Percentiles rank a stretch among this genome's conserved stretches.
These are phyloP conservation scores for Cordyceps pruinosa DNA, from an alignment of 2,329 filamentous ascomycete genomes.

Conservation along the genomic window DNA sequence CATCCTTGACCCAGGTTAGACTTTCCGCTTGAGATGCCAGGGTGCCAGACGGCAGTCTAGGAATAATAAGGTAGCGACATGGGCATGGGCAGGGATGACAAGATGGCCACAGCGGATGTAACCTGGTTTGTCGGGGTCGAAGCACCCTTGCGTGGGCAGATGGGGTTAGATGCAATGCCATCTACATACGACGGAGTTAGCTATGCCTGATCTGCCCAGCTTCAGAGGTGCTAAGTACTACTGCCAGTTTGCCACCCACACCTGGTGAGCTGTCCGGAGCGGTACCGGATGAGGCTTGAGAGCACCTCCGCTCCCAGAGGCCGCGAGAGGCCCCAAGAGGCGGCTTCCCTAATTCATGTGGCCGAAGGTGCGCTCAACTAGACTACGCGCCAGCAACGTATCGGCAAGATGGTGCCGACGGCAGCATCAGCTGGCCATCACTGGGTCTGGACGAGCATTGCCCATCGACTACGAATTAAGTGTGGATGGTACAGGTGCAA, in stretches of 20 bases:
- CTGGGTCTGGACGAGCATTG: not conserved
- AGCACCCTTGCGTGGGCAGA: not conserved
- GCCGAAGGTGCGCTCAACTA: not conserved
- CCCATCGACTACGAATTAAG: not conserved
- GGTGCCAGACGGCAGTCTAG: not conserved
- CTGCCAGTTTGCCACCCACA: constrained; percentile 10
- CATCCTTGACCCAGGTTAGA: not conserved
- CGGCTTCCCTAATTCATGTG: not conserved
- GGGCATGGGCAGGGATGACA: constrained; percentile 1
- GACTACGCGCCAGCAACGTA: not conserved
- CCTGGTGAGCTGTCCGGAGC: constrained; percentile 9
- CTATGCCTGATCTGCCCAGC: constrained; percentile 4
- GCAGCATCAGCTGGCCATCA: not conserved
- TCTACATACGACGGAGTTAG: not conserved
- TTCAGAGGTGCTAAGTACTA: not conserved
- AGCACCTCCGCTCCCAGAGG: not conserved
- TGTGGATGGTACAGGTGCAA: not conserved
- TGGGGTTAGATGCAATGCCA: constrained; percentile 4
- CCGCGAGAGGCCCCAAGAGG: no score
- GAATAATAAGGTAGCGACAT: not conserved
- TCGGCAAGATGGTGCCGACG: not conserved
- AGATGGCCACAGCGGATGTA: constrained; percentile 3
- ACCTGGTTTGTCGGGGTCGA: not conserved
- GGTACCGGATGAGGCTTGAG: constrained; percentile 8
- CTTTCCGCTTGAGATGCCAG: not conserved